Evolutionary conservation across 2,329 filamentous ascomycete species (phyloP).

Genomic region (Waltergamsia citrina): DNA sequence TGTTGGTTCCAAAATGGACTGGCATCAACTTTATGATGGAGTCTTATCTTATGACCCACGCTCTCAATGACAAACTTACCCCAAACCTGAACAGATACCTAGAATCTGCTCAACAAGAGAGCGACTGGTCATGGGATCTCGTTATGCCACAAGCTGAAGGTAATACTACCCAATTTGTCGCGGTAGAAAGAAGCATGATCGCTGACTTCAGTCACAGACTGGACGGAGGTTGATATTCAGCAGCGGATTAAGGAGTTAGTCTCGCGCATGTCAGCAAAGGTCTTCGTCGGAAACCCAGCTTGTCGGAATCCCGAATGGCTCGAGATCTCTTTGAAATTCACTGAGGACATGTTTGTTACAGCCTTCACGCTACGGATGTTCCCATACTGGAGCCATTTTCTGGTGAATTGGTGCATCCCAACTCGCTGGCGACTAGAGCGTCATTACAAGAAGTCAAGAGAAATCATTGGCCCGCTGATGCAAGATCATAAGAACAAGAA

Average conservation of each 20-base stretch:
- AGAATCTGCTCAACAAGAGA: too few relatives aligned
- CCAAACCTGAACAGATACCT: too few relatives aligned
- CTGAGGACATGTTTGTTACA: conserved; percentile 9
- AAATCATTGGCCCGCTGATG: conserved; percentile 1
- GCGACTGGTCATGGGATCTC: too few relatives aligned
- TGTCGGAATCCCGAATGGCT: conserved; percentile 18
- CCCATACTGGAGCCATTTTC: conserved; percentile 3
- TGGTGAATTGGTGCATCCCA: conserved; percentile 6
- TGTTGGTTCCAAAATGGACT: too few relatives aligned
- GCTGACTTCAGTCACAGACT: too few relatives aligned
- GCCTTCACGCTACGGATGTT: conserved; percentile 6
- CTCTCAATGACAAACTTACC: too few relatives aligned
- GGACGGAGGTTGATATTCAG: conserved; percentile 3
- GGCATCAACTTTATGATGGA: too few relatives aligned
- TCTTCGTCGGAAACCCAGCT: conserved; percentile 17
- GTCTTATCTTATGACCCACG: too few relatives aligned
- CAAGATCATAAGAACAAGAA: neutral
- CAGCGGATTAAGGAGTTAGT: conserved; percentile 8
- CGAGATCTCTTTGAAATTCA: conserved; percentile 14
- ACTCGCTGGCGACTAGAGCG: neutral
- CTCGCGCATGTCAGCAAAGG: conserved; percentile 14
- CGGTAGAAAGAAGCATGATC: too few relatives aligned
- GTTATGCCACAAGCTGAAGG: too few relatives aligned
- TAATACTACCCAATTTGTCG: too few relatives aligned
- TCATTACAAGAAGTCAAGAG: neutral